A percentile compares a stretch with the other conserved stretches of the same genome.
These are phyloP conservation scores for Erythrophleum ivorense DNA, from an alignment of 331 rosid genomes.

Conservation along the genomic window DNA sequence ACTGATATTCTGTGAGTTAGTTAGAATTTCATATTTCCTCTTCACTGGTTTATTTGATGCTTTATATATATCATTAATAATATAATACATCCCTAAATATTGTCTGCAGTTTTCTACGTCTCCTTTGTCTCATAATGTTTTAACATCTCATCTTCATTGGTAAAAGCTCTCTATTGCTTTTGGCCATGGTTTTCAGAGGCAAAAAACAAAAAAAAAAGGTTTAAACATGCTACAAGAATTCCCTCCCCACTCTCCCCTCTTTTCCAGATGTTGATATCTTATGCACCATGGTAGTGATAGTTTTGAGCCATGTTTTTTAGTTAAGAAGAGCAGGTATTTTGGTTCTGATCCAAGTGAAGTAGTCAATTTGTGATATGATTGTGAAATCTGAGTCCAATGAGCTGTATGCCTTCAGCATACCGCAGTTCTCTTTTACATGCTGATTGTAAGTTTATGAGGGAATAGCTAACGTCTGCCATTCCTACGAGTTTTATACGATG, in stretches of 20 bases:
- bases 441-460: neutral
- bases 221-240: slow-evolving; percentile 8
- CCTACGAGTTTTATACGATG: neutral
- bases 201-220: neutral
- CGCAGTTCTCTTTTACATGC: neutral
- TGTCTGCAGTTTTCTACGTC: neutral
- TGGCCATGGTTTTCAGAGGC: neutral
- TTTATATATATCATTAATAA: neutral
- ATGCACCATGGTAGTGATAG: neutral
- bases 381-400: neutral
- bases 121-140: neutral
- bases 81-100: neutral
- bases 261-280: neutral
- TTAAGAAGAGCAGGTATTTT: neutral
- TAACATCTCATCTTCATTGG: slow-evolving; percentile 7
- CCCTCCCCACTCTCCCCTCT: neutral
- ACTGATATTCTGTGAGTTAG: slow-evolving; percentile 52
- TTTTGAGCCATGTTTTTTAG: slow-evolving; percentile 4
- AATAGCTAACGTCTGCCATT: neutral
- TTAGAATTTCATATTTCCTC: slow-evolving; percentile 10
- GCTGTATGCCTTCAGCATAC: neutral
- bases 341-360: no score
- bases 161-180: neutral
- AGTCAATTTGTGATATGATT: neutral
- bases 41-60: slow-evolving; percentile 4